Conservation (phyloP, 768 basidiomycete genomes). For the Clavulina sp. region DNA sequence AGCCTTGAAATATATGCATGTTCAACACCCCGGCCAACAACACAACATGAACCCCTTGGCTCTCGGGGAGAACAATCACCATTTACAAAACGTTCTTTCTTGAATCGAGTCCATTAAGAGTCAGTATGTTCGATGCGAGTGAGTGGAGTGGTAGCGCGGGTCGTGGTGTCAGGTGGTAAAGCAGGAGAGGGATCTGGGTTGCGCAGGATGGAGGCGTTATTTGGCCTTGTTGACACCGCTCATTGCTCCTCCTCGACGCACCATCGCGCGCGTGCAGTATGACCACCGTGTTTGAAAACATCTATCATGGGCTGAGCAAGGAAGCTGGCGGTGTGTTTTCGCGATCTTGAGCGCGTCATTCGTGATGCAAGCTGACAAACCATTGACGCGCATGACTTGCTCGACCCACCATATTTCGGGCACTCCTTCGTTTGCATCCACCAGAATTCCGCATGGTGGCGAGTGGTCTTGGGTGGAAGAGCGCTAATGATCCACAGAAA, state of each 20-base stretch:
- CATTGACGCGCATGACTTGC: constrained; percentile 9
- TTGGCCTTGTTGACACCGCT: background rate
- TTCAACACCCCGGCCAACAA: constrained; percentile 3
- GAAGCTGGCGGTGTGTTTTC: constrained; percentile 57
- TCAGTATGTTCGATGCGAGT: no score
- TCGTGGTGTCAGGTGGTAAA: no score
- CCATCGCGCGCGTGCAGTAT: constrained; percentile 17
- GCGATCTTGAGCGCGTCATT: background rate
- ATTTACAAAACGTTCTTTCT: constrained; percentile 82
- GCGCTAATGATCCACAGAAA: constrained; percentile 36
- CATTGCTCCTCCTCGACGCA: background rate
- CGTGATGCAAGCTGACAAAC: background rate
- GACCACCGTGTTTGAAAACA: constrained; percentile 71
- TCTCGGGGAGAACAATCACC: constrained; percentile 32
- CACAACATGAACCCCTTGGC: constrained; percentile 2
- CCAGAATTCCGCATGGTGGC: constrained; percentile 52
- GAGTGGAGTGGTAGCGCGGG: no score
- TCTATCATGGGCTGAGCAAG: constrained; percentile 55
- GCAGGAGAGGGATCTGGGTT: no score
- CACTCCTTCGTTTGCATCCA: background rate
- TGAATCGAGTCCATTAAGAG: constrained; percentile 20
- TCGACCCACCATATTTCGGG: no score
- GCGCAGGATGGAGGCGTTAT: no score
- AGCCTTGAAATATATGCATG: constrained; percentile 39
- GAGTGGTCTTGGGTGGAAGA: constrained; percentile 91